Conservation (phyloP, 371 early-diverging fungal species). For the Nematocida ausubeli region DNA sequence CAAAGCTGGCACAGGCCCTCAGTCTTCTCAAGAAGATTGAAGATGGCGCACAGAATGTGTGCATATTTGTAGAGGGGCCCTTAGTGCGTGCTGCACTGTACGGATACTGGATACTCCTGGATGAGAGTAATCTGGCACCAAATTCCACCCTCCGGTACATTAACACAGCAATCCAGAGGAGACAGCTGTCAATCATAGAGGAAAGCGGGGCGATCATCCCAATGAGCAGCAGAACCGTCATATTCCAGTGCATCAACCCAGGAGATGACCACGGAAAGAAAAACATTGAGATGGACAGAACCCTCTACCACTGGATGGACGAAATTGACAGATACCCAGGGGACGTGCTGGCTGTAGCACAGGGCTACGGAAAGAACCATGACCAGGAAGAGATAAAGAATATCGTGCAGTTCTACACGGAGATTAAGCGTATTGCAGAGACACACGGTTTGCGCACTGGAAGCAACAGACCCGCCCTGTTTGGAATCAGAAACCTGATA, state of each 20-base stretch:
- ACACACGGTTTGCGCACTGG: constrained; percentile 25
- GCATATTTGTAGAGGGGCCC: constrained; percentile 80
- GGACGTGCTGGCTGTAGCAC: constrained; percentile 34
- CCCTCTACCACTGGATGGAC: constrained; percentile 31
- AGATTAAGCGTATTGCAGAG: constrained; percentile 15
- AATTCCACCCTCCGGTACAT: constrained; percentile 27
- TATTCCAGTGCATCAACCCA: constrained; percentile 99
- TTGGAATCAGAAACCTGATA: constrained; percentile 51
- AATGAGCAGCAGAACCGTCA: constrained; percentile 65
- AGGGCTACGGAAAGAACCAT: constrained; percentile 19
- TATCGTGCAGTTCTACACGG: constrained; percentile 37
- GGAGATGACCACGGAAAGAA: constrained; percentile 92
- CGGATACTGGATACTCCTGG: constrained; percentile 98
- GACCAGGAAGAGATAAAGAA: not conserved
- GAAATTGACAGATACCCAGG: constrained; percentile 28
- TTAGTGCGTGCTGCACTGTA: constrained; percentile 85
- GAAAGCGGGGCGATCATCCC: constrained; percentile 5
- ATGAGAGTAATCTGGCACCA: constrained; percentile 84
- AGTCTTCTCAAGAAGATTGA: constrained; percentile 69
- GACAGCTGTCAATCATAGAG: constrained; percentile 25
- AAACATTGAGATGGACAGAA: constrained; percentile 70
- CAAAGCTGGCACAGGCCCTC: not conserved
- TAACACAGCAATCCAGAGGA: not conserved
- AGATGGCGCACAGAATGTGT: constrained; percentile 83
- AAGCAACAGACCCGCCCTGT: constrained; percentile 43